Conservation (phyloP, 495 filamentous ascomycete genomes). For the Penicillium ochrochloron region DNA sequence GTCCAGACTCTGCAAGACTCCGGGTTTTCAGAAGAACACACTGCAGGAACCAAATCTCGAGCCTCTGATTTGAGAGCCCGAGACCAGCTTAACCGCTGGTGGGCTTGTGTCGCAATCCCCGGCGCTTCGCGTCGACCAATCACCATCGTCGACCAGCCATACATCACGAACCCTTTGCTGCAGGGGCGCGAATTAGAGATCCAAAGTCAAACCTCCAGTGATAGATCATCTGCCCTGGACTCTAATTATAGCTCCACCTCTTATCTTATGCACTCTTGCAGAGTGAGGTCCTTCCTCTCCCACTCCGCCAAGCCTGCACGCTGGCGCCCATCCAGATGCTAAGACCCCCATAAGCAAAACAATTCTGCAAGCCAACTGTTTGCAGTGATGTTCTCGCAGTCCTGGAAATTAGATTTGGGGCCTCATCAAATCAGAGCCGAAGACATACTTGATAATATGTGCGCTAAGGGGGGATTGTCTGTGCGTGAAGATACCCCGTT, state of each 20-base stretch:
- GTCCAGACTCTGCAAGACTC: neutral
- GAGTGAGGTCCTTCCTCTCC: conserved; percentile 8
- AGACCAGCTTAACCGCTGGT: conserved; percentile 19
- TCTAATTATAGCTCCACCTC: conserved; percentile 19
- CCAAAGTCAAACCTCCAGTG: neutral
- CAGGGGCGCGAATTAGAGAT: conserved; percentile 16
- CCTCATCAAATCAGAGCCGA: neutral
- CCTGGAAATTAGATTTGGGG: conserved; percentile 3
- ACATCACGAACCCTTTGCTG: neutral
- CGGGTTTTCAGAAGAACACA: neutral
- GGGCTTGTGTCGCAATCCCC: conserved; percentile 19
- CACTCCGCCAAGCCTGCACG: conserved; percentile 32
- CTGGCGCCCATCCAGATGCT: conserved; percentile 24
- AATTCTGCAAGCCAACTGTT: conserved; percentile 4
- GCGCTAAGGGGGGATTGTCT: neutral
- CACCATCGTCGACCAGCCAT: conserved; percentile 13
- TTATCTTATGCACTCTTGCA: neutral
- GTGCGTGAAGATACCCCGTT: neutral
- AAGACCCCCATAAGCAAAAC: conserved; percentile 14
- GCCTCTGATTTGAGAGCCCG: neutral
- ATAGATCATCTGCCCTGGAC: neutral
- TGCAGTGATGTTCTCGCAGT: neutral
- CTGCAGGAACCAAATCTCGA: conserved; percentile 12
- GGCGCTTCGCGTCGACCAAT: conserved; percentile 33
- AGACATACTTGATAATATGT: neutral